Evolutionary conservation across 2,329 filamentous ascomycete genomes (phyloP).

Genomic region (Aureobasidium sp.): DNA sequence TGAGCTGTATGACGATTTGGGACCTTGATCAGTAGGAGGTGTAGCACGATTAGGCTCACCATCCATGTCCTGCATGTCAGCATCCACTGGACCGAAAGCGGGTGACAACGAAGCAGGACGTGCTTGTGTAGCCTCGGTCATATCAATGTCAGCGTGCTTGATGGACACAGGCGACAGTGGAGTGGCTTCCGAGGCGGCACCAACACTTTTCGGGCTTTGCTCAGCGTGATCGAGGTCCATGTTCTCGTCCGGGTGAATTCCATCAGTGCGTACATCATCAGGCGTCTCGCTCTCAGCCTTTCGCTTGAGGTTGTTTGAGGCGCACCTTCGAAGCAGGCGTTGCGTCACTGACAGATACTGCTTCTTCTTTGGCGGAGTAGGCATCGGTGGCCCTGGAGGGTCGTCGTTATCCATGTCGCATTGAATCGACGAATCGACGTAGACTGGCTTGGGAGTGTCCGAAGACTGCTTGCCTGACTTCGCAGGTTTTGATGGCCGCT

Average conservation of each 20-base stretch:
- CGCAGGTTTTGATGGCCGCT: neutral
- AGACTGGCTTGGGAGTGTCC: constrained; percentile 24
- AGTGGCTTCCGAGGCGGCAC: neutral
- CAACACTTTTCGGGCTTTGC: constrained; percentile 4
- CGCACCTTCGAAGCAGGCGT: constrained; percentile 28
- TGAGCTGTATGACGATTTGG: neutral
- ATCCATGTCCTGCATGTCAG: constrained; percentile 43
- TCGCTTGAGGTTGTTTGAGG: constrained; percentile 25
- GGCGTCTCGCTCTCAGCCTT: constrained; percentile 12
- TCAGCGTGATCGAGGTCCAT: constrained; percentile 21
- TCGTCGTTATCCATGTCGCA: constrained; percentile 32
- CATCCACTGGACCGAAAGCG: constrained; percentile 10
- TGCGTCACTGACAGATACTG: constrained; percentile 27
- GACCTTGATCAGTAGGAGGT: neutral
- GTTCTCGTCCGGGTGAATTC: constrained; percentile 1
- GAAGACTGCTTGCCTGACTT: neutral
- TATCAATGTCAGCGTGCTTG: constrained; percentile 14
- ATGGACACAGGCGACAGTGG: neutral
- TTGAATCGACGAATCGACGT: constrained; percentile 26
- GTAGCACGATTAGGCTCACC: neutral
- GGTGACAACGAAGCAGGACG: neutral
- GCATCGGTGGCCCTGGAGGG: constrained; percentile 18
- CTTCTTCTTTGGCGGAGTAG: constrained; percentile 20
- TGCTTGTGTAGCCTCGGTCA: constrained; percentile 14
- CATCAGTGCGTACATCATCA: neutral